Evolutionary conservation across 352 stramenopile species (phyloP).

Genomic region (Globisporangium iwayamae): DNA sequence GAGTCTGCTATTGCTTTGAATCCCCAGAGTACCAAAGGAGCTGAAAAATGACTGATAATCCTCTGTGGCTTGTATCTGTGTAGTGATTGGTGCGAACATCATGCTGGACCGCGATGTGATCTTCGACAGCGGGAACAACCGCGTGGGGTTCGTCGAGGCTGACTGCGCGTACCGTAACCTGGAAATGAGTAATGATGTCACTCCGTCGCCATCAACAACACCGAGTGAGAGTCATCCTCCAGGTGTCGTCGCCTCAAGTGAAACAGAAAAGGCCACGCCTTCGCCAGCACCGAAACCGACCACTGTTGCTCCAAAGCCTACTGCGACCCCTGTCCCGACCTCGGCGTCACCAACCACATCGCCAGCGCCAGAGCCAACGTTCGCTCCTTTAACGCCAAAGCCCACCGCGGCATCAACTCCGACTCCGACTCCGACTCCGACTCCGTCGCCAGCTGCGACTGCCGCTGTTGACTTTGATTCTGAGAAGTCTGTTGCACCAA

Average conservation of each 20-base stretch:
- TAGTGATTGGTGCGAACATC: constrained; percentile 79
- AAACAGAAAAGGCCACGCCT: neutral
- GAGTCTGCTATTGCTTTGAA: constrained; percentile 1
- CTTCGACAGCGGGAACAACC: constrained; percentile 66
- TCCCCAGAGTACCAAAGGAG: neutral
- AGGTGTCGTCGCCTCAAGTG: constrained; percentile 13
- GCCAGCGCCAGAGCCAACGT: constrained; percentile 13
- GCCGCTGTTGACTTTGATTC: constrained; percentile 1
- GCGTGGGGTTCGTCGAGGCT: constrained; percentile 76
- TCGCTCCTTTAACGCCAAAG: neutral
- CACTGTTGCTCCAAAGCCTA: neutral
- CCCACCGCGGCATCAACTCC: constrained; percentile 2
- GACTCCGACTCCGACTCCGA: too few relatives aligned
- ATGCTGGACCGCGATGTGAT: constrained; percentile 84
- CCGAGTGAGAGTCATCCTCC: constrained; percentile 8
- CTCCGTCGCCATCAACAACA: constrained; percentile 11
- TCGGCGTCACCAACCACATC: neutral
- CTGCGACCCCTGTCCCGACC: constrained; percentile 1
- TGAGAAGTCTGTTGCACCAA: neutral
- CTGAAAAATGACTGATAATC: neutral
- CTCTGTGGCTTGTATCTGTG: constrained; percentile 4
- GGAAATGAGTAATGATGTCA: constrained; percentile 8
- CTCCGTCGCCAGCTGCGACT: neutral
- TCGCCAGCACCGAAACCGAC: constrained; percentile 10
- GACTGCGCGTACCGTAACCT: constrained; percentile 37